These are phyloP conservation scores for Aristolochia californica DNA, from an alignment of 164 flowering plant species.

Conservation along the genomic window DNA sequence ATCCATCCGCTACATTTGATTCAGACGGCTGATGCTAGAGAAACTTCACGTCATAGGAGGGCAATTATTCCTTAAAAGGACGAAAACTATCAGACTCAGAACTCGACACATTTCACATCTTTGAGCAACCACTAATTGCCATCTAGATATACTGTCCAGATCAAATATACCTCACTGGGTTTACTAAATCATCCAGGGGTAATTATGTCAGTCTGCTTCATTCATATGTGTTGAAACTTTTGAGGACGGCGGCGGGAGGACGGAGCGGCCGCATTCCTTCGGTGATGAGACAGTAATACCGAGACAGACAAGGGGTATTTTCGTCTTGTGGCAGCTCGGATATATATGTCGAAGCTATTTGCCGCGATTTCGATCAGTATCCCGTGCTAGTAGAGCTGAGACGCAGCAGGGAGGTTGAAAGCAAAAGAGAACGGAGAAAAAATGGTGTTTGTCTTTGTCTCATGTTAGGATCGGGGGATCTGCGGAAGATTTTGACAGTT, in stretches of 20 bases:
- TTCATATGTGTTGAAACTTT: neutral
- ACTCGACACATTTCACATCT: no score
- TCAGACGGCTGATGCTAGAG: no score
- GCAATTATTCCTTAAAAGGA: no score
- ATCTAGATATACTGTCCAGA: no score
- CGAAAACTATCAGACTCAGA: no score
- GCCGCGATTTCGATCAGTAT: conserved; percentile 5
- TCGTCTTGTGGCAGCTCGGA: neutral
- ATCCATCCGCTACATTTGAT: no score
- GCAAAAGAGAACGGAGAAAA: neutral
- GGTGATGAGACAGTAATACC: neutral
- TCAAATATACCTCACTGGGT: no score
- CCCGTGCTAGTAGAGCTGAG: neutral
- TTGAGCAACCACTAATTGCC: no score
- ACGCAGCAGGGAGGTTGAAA: neutral
- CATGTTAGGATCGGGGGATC: neutral
- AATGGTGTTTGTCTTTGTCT: neutral
- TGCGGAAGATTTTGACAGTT: conserved; percentile 1
- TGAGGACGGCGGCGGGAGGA: neutral
- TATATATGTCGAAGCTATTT: neutral
- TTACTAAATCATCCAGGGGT: neutral
- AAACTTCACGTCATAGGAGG: no score
- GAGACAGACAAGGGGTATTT: conserved; percentile 1
- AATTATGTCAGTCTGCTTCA: neutral
- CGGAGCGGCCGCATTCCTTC: neutral